phyloP scores from a whole-genome alignment of 73 alveolate species.

The Diophrys appendiculata region DNA sequence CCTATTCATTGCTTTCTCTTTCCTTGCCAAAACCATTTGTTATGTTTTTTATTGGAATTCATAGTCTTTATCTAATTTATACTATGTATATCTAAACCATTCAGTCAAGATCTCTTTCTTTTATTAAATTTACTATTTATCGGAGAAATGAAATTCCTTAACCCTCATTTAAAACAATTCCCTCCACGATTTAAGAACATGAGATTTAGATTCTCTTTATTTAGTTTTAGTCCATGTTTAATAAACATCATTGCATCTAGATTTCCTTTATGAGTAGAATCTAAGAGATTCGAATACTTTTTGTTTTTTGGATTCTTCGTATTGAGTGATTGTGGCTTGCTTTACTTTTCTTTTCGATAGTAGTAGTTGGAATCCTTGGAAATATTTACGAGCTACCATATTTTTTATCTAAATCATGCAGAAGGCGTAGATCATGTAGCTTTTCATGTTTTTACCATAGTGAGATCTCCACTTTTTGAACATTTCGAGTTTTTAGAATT shows the following conservation, averaged over 20 bases:
- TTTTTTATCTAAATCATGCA: background rate
- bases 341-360: too few species aligned
- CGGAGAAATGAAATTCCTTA: background rate
- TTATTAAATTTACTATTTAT: too few species aligned
- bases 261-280: background rate
- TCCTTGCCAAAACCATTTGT: background rate
- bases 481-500: background rate
- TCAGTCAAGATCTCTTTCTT: background rate
- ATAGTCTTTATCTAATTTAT: background rate
- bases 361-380: background rate
- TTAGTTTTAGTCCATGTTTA: background rate
- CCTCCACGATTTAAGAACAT: background rate
- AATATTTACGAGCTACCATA: background rate
- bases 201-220: background rate
- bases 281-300: background rate
- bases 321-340: background rate
- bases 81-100: background rate
- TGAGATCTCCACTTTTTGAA: background rate
- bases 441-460: background rate
- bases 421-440: conserved; percentile 3
- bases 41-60: too few species aligned
- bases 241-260: background rate
- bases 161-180: background rate
- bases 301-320: background rate
- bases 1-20: background rate